Conservation (phyloP, 352 stramenopile species). For the Phytophthora megakarya region DNA sequence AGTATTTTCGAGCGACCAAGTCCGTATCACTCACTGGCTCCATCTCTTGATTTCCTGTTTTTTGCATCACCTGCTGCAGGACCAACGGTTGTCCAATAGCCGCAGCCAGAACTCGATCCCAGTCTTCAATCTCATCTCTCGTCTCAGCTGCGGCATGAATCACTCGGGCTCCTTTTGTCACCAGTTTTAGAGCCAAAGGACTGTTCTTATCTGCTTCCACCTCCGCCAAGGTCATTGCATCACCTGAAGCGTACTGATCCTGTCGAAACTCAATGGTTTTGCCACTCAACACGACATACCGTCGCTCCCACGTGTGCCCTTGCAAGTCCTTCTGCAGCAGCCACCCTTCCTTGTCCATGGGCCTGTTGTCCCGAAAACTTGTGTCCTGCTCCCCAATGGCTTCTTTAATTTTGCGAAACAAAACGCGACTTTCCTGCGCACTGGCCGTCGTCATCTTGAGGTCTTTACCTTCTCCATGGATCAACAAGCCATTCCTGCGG, state of each 20-base stretch:
- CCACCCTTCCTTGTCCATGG: slow-evolving; percentile 46
- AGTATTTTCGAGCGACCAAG: slow-evolving; percentile 27
- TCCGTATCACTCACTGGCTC: slow-evolving; percentile 21
- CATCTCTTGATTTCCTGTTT: slow-evolving; percentile 16
- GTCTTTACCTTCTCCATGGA: slow-evolving; percentile 57
- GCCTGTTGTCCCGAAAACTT: slow-evolving; percentile 23
- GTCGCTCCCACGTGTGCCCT: slow-evolving; percentile 52
- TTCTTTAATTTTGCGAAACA: slow-evolving; percentile 53
- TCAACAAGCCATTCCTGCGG: slow-evolving; percentile 56
- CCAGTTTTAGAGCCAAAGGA: slow-evolving; percentile 26
- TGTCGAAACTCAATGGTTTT: slow-evolving; percentile 61
- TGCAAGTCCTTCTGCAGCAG: slow-evolving; percentile 41
- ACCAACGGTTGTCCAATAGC: slow-evolving; percentile 28
- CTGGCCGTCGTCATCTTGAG: slow-evolving; percentile 71
- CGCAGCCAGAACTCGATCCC: slow-evolving; percentile 31
- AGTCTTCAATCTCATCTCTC: slow-evolving; percentile 36
- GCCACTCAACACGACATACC: slow-evolving; percentile 57
- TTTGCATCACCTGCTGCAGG: slow-evolving; percentile 12
- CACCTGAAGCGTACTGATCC: slow-evolving; percentile 25
- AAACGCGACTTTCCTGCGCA: slow-evolving; percentile 55
- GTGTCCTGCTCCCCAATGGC: slow-evolving; percentile 40
- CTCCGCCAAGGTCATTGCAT: slow-evolving; percentile 39
- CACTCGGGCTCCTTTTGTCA: slow-evolving; percentile 11
- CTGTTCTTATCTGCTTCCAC: slow-evolving; percentile 28
- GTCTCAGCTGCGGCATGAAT: slow-evolving; percentile 35